phyloP scores from a whole-genome alignment of 305 asterid genomes.

The Stenogyne calaminthoides region DNA sequence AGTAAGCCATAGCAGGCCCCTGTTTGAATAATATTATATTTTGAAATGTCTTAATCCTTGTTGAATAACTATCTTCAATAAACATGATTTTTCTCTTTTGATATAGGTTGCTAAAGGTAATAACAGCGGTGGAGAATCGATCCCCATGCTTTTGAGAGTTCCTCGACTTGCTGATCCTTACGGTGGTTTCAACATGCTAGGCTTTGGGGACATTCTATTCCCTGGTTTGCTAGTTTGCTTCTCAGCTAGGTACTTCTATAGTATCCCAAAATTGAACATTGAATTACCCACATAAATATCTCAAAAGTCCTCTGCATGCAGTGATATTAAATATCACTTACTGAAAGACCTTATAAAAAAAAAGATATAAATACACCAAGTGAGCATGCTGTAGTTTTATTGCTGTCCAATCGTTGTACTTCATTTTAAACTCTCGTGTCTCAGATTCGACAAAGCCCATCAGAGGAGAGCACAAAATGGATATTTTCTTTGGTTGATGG shows the following conservation, averaged over 20 bases:
- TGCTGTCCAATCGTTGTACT: not conserved
- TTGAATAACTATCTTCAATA: not conserved
- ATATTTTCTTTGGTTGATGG: conserved; percentile 76
- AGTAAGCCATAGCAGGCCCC: not conserved
- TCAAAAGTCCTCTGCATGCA: conserved; percentile 1
- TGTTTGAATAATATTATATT: not conserved
- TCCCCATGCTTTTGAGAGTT: conserved; percentile 93
- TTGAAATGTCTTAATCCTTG: not conserved
- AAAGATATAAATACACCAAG: not conserved
- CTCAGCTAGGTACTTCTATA: conserved; percentile 59
- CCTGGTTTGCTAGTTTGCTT: conserved; percentile 90
- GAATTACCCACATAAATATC: not conserved
- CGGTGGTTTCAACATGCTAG: conserved; percentile 90
- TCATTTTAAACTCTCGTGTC: conserved; percentile 26
- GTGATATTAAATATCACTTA: not conserved
- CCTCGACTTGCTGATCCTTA: conserved; percentile 91
- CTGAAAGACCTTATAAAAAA: not conserved
- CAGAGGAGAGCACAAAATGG: conserved; percentile 62
- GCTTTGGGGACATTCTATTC: conserved; percentile 94
- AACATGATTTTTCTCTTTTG: not conserved
- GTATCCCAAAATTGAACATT: not conserved
- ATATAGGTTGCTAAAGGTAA: conserved; percentile 90
- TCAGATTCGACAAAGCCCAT: conserved; percentile 82
- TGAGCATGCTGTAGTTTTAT: not conserved
- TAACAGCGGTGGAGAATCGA: conserved; percentile 90